Conservation (phyloP, 1,139 yeast genomes). For the Pichia sp. region DNA sequence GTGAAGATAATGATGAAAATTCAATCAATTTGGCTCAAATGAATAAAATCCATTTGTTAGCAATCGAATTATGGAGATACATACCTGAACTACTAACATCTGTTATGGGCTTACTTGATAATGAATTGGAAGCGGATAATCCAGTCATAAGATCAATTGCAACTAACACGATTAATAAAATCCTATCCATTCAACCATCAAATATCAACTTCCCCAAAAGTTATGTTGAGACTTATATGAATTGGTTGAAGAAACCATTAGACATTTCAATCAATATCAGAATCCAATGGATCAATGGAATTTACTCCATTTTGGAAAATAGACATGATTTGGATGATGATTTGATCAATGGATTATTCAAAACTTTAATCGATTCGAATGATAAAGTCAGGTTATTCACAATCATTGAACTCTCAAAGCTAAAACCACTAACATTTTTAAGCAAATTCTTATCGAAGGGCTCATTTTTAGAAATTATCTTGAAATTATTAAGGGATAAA, state of each 20-base stretch:
- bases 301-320: constrained; percentile 39
- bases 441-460: constrained; percentile 35
- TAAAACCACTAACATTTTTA: constrained; percentile 28
- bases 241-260: constrained; percentile 69
- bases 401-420: constrained; percentile 31
- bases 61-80: constrained; percentile 67
- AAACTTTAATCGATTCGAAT: constrained; percentile 69
- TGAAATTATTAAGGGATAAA: constrained; percentile 65
- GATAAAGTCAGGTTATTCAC: constrained; percentile 66
- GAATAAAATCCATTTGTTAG: constrained; percentile 53
- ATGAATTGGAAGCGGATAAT: constrained; percentile 71
- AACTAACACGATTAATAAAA: constrained; percentile 64
- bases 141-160: constrained; percentile 58
- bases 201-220: constrained; percentile 52
- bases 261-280: constrained; percentile 66
- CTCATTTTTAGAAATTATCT: constrained; percentile 46
- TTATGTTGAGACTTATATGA: constrained; percentile 57
- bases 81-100: constrained; percentile 71
- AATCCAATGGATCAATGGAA: constrained; percentile 59
- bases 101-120: constrained; percentile 74
- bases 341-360: constrained; percentile 52
- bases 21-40: constrained; percentile 30
- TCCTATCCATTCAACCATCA: constrained; percentile 46
- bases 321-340: constrained; percentile 47
- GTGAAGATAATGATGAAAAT: not conserved